These are phyloP conservation scores for Arachis stenosperma DNA, from an alignment of 306 rosid genomes.

Conservation along the genomic window DNA sequence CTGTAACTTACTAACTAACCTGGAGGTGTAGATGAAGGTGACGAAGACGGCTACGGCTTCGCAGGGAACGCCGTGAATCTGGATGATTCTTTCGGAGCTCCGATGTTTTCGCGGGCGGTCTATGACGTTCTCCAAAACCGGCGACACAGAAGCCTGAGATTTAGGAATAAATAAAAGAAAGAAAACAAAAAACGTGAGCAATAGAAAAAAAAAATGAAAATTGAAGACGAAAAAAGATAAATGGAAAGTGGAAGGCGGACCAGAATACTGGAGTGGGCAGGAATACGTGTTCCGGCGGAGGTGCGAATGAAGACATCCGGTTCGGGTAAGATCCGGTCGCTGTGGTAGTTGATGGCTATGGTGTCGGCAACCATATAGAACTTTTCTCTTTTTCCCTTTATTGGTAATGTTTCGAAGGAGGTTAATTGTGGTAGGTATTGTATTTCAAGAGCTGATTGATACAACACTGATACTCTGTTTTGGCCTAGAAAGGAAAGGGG, in stretches of 20 bases:
- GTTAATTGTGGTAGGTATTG: background rate
- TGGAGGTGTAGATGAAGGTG: constrained; percentile 67
- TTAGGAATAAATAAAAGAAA: background rate
- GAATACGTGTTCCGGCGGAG: constrained; percentile 71
- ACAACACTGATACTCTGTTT: no score
- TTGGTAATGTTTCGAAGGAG: background rate
- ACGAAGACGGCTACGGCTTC: constrained; percentile 74
- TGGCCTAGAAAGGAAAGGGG: background rate
- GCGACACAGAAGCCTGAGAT: constrained; percentile 70
- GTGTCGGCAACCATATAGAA: constrained; percentile 36
- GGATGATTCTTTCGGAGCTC: constrained; percentile 61
- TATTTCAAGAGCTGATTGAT: background rate
- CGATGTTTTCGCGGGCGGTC: constrained; percentile 71
- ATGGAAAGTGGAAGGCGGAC: constrained; percentile 38
- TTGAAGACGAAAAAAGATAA: no score
- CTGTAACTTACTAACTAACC: constrained; percentile 44
- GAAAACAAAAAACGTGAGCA: background rate
- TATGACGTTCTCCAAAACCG: constrained; percentile 71
- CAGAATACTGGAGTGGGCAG: constrained; percentile 73
- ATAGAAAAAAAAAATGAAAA: background rate
- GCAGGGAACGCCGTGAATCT: constrained; percentile 81
- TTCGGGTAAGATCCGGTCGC: constrained; percentile 55
- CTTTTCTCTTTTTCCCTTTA: no score
- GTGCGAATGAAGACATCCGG: constrained; percentile 73
- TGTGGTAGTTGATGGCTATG: constrained; percentile 19